Conservation (phyloP, 75 land plant species). For the Pinus taeda region DNA sequence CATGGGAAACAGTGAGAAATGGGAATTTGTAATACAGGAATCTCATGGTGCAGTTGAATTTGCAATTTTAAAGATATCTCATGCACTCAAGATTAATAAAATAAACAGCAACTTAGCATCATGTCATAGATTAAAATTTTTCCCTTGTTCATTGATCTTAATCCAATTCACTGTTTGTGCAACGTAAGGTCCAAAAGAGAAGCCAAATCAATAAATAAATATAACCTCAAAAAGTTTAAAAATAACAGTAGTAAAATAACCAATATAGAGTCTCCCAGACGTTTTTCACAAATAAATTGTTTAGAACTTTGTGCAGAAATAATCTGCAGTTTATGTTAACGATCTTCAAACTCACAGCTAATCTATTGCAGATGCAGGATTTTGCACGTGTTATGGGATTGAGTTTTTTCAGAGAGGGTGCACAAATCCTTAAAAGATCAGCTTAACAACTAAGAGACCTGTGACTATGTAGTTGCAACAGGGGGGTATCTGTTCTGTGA, state of each 20-base stretch:
- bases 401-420: no score
- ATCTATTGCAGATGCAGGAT: no score
- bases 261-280: neutral
- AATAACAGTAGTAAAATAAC: neutral
- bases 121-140: neutral
- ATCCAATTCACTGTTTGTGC: neutral
- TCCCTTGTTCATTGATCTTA: neutral
- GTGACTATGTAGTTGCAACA: no score
- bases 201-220: neutral
- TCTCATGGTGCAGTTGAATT: neutral
- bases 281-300: neutral
- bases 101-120: constrained; percentile 6
- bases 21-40: neutral
- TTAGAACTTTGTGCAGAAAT: neutral
- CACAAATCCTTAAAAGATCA: no score
- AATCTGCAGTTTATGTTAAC: neutral
- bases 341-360: neutral
- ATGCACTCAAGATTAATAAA: neutral
- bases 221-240: neutral
- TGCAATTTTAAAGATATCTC: neutral
- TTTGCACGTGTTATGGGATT: no score
- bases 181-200: neutral
- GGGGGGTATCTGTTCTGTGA: no score
- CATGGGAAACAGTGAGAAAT: neutral
- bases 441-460: no score